A percentile compares a stretch with the other conserved stretches of the same genome.
These are phyloP conservation scores for Aspergillus hancockii DNA, from an alignment of 495 filamentous ascomycete genomes.

Conservation along the genomic window DNA sequence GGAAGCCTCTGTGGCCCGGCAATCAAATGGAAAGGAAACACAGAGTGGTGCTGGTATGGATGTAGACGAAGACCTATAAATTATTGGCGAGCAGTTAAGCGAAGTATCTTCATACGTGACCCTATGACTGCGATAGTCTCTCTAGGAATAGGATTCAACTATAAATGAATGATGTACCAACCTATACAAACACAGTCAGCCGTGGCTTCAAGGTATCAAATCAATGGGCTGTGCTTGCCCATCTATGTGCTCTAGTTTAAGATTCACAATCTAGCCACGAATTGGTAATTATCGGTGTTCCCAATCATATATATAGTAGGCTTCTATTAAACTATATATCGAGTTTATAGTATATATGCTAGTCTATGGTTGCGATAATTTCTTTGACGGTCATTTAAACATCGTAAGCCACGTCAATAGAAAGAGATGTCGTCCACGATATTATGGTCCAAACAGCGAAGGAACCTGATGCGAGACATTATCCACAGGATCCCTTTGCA, in stretches of 20 bases:
- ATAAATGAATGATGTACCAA: conserved; percentile 18
- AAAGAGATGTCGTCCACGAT: no score
- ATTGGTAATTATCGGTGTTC: neutral
- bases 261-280: no score
- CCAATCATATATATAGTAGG: neutral
- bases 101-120: conserved; percentile 1
- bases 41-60: conserved; percentile 59
- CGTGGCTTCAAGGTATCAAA: neutral
- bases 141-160: neutral
- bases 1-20: conserved; percentile 73
- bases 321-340: neutral
- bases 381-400: neutral
- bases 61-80: conserved; percentile 59
- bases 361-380: neutral
- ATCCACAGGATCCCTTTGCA: neutral
- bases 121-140: neutral
- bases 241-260: neutral
- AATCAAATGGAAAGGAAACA: conserved; percentile 50
- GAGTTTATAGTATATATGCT: conserved; percentile 2
- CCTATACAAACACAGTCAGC: neutral
- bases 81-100: conserved; percentile 10
- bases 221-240: neutral
- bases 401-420: neutral
- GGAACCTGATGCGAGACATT: conserved; percentile 15
- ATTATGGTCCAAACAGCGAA: conserved; percentile 15